Evolutionary conservation across 2,329 filamentous ascomycete species (phyloP).

Genomic region (Neocatenulostroma microsporum): DNA sequence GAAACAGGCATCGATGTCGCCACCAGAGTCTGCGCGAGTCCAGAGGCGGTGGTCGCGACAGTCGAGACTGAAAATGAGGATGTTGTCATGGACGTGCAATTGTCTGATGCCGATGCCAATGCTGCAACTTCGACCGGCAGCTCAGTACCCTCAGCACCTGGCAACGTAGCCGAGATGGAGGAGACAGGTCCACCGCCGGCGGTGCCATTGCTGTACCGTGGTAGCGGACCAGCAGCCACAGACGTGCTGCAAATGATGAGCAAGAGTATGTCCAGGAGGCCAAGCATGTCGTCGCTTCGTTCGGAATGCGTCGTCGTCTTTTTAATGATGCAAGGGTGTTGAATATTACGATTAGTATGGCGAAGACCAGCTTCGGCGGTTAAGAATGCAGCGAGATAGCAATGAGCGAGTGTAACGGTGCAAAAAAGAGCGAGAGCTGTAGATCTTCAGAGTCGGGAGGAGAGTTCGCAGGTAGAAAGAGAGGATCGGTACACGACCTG

Average conservation of each 20-base stretch:
- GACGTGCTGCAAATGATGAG: conserved; percentile 9
- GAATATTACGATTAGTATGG: conserved; percentile 9
- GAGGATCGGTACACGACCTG: conserved; percentile 2
- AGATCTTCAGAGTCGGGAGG: conserved; percentile 4
- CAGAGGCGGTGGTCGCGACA: neutral
- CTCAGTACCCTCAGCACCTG: too few species aligned
- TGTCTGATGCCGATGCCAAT: neutral
- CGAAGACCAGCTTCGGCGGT: conserved; percentile 24
- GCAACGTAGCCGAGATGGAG: conserved; percentile 1
- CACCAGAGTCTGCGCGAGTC: neutral
- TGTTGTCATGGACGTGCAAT: neutral
- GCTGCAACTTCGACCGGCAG: neutral
- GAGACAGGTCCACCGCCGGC: conserved; percentile 1
- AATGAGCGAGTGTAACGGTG: conserved; percentile 9
- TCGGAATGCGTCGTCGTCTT: neutral
- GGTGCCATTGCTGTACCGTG: conserved; percentile 14
- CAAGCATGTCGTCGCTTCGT: neutral
- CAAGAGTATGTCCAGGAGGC: conserved; percentile 7
- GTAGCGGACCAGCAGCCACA: conserved; percentile 11
- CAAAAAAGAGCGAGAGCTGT: conserved; percentile 12
- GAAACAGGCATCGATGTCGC: conserved; percentile 4
- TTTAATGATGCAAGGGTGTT: conserved; percentile 10
- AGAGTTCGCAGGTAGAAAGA: conserved; percentile 4
- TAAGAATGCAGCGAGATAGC: too few species aligned
- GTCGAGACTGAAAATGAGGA: neutral